Conservation (phyloP, 805 yeast species). For the Ogataea corticis region DNA sequence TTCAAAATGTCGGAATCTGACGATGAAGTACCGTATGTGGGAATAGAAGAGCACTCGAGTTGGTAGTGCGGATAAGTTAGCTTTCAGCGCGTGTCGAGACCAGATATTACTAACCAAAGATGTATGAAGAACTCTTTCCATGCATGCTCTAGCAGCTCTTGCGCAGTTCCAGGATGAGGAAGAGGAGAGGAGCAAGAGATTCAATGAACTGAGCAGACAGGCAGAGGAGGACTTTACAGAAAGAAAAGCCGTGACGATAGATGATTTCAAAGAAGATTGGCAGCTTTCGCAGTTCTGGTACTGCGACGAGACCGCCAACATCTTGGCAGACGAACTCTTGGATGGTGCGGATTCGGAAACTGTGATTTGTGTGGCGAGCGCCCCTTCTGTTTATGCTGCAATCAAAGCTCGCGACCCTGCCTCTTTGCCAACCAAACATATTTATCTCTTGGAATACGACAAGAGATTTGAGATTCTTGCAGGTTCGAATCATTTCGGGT, state of each 20-base stretch:
- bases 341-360: conserved; percentile 76
- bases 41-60: neutral
- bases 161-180: conserved; percentile 71
- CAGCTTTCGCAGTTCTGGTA: conserved; percentile 94
- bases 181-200: conserved; percentile 51
- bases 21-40: conserved; percentile 30
- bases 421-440: conserved; percentile 62
- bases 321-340: conserved; percentile 66
- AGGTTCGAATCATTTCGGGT: conserved; percentile 63
- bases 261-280: conserved; percentile 88
- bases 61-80: conserved; percentile 8
- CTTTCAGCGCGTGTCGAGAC: neutral
- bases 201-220: conserved; percentile 50
- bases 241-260: conserved; percentile 46
- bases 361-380: conserved; percentile 74
- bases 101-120: conserved; percentile 6
- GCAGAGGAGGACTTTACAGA: conserved; percentile 59
- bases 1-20: conserved; percentile 25
- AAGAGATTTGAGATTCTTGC: conserved; percentile 72
- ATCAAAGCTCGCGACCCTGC: conserved; percentile 52
- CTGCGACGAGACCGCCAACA: conserved; percentile 67
- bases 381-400: conserved; percentile 92
- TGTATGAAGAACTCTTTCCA: conserved; percentile 40
- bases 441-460: conserved; percentile 79
- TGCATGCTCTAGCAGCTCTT: conserved; percentile 53